Percentiles rank a stretch among this genome's conserved stretches.
Conservation (phyloP, 2,329 filamentous ascomycete genomes). For the Aspergillus quadrilineatus region DNA sequence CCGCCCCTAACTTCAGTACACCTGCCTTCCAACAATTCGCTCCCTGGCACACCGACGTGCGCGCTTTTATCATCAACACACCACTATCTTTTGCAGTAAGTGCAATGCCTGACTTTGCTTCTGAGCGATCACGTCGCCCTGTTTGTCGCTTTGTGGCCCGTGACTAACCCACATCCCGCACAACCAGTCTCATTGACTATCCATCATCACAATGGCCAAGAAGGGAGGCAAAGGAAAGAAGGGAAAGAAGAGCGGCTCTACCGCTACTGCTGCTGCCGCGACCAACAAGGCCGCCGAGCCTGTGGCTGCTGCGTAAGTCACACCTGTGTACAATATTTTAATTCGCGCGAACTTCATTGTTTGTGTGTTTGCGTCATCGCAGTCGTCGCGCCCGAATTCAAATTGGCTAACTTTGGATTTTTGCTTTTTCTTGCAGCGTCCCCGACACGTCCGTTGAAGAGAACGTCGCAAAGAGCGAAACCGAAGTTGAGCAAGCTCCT, state of each 20-base stretch:
- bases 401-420: background rate
- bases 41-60: background rate
- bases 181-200: constrained; percentile 3
- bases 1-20: constrained; percentile 18
- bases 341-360: background rate
- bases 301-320: constrained; percentile 36
- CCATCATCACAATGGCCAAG: constrained; percentile 31
- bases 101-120: constrained; percentile 7
- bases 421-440: background rate
- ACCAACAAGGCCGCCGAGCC: constrained; percentile 28
- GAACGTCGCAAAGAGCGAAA: constrained; percentile 20
- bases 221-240: constrained; percentile 36
- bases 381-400: background rate
- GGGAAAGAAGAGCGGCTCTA: constrained; percentile 28
- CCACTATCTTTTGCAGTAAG: constrained; percentile 14
- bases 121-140: constrained; percentile 4
- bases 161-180: constrained; percentile 10
- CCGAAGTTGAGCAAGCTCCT: constrained; percentile 19
- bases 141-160: constrained; percentile 16
- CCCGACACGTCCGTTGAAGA: constrained; percentile 14
- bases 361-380: constrained; percentile 9
- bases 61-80: constrained; percentile 4
- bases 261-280: constrained; percentile 20
- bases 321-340: background rate
- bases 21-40: constrained; percentile 2